Evolutionary conservation across 2,329 filamentous ascomycete species (phyloP), one percentile per base, ranked within the genome.

Genomic region (Hypoxylon sp.): DNA sequence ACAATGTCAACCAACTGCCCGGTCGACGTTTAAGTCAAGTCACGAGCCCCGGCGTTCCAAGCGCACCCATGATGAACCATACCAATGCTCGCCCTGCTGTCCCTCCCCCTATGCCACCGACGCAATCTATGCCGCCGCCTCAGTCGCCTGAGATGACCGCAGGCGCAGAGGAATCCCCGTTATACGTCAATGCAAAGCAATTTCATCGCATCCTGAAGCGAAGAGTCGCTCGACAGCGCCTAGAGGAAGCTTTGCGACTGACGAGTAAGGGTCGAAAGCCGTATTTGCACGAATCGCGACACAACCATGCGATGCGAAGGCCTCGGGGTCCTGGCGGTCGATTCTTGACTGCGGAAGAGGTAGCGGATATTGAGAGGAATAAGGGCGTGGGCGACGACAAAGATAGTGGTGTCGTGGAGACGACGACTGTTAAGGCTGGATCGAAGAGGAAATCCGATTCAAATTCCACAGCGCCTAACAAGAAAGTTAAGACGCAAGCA

Each of bases 171-270:
- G 94, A 99, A 68, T 93, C 93, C 0, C 94, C 94, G 0, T 78
- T 99, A 1, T 99, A 99, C 64, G 94, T 99, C 66, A 99, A 99
- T 66, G 94, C 94, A 4, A 99, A 99, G 71, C 94, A 99, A 67
- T 99, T 99, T 63, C 94, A 99, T 69, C 89, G 94, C 17, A 99
- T 99, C 37, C 75, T 99, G 45, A 97, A 99, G 78, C 84, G 94
- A 50, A 84, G 94, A 51, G 91, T 97, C 58, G 94, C 94, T 5
- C 84, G 94, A 23, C 94, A 97, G 72, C 91, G 90, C 69, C 79
- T 99, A 11, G 94, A 99, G 71, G 94, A 99, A 71, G 90, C 92
- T 45, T 75, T 99, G 31, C 85, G 94, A 30, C 76, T 97, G 50
- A 97, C 94, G 0, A 95, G 89, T 7, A 99, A 99, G 74, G 93